These are phyloP conservation scores for Grosmannia clavigera DNA, from an alignment of 2,329 filamentous ascomycete species.

Conservation along the genomic window DNA sequence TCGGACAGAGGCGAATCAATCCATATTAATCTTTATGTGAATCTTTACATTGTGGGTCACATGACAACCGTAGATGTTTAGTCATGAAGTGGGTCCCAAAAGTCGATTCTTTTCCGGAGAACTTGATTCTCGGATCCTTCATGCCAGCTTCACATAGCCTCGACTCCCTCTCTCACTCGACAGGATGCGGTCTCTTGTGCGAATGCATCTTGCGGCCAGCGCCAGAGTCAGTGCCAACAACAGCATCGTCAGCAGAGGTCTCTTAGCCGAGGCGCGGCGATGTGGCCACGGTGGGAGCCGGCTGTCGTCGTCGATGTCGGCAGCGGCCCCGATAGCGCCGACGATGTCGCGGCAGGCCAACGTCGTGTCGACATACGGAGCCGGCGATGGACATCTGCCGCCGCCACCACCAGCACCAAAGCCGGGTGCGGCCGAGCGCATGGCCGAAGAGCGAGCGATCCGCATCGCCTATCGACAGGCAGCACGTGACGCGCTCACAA, in stretches of 20 bases:
- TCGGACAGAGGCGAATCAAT: too few relatives aligned
- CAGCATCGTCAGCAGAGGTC: background rate
- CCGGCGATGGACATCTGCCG: background rate
- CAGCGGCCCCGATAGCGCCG: background rate
- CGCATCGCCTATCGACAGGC: constrained; percentile 35
- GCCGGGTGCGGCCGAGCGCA: constrained; percentile 12
- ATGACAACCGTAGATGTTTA: too few relatives aligned
- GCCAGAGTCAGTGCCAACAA: background rate
- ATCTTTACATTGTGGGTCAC: too few relatives aligned
- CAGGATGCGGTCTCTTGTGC: background rate
- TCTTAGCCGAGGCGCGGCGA: background rate
- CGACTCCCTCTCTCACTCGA: background rate
- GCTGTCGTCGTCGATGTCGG: background rate
- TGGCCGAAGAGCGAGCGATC: constrained; percentile 19
- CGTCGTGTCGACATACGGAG: background rate
- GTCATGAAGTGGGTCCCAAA: too few relatives aligned
- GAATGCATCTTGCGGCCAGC: background rate
- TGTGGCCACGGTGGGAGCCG: background rate
- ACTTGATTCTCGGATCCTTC: background rate
- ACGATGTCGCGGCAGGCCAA: background rate
- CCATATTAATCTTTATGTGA: too few relatives aligned
- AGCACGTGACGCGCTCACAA: constrained; percentile 36
- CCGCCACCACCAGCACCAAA: background rate
- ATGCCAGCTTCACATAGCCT: background rate
- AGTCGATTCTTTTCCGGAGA: too few relatives aligned